These are phyloP conservation scores for Taxillus chinensis DNA, from an alignment of 164 flowering plant genomes.

Conservation along the genomic window DNA sequence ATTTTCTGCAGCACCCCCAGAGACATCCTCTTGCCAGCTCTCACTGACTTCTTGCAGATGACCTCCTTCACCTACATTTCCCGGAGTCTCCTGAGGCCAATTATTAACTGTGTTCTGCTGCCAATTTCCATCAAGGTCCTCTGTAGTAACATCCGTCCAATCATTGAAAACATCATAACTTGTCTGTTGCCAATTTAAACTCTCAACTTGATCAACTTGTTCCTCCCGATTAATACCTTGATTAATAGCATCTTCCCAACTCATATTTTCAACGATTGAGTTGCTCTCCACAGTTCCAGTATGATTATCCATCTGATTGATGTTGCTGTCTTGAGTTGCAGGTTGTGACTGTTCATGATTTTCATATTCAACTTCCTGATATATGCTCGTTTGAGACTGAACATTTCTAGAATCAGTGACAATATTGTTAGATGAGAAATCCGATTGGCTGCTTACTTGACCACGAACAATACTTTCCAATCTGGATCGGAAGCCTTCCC, in stretches of 20 bases:
- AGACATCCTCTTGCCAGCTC: constrained; percentile 51
- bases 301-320: constrained; percentile 21
- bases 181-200: constrained; percentile 42
- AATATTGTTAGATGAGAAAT: constrained; percentile 28
- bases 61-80: constrained; percentile 28
- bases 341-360: constrained; percentile 29
- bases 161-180: constrained; percentile 30
- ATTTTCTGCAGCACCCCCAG: constrained; percentile 40
- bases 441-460: constrained; percentile 67
- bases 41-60: constrained; percentile 30
- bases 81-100: constrained; percentile 42
- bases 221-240: constrained; percentile 41
- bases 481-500: constrained; percentile 87
- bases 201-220: constrained; percentile 33
- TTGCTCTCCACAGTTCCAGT: constrained; percentile 20
- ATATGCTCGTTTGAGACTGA: constrained; percentile 22
- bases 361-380: constrained; percentile 30
- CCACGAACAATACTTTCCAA: constrained; percentile 78
- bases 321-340: constrained; percentile 27
- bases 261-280: constrained; percentile 22
- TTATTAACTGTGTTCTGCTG: constrained; percentile 34
- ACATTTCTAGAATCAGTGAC: constrained; percentile 33
- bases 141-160: constrained; percentile 37
- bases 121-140: constrained; percentile 41
- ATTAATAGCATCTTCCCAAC: constrained; percentile 33